Base-by-base conservation (phyloP, 2,329 filamentous ascomycete species). In the Biscogniauxia mediterranea region DNA sequence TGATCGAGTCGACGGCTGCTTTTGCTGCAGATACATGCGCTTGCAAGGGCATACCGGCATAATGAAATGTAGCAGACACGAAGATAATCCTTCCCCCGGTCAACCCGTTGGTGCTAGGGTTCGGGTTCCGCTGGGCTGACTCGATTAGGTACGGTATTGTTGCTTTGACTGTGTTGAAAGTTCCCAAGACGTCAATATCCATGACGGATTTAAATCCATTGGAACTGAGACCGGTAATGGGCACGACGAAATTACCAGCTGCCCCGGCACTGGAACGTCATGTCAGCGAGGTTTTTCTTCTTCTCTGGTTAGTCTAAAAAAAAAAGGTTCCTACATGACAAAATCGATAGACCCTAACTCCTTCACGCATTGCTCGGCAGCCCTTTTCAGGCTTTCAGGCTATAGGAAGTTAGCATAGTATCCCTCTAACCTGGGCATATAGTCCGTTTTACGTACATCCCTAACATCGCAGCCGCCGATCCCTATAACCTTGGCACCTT, bases 161-260 rank as follows among this genome's bases (percentile, higher is more conserved):
- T 3, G 94, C 93, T 79, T 98, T 98, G 72, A 97, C 83, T 2
- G 93, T 97, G 80, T 98, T 96, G 79, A 91, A 99, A 17, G 91
- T 96, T 32, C 95, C 95, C 42, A 98, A 77, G 2, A 97, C 89
- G 74, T 98, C 95, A 71, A 99, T 99, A 64, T 98, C 95, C 70
- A 98, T 94, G 66, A 99, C 95, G 0, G 91, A 83, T 76, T 93
- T 96, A 86, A 99, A 96, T 3, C 92, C 95, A 73, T 98, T 98
- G 61, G 90, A 79, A 50, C 87, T 92, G 55, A 98, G 85, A 64
- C 89, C 89, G 50, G 89, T 85, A 62, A 98, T 89, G 4, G 94
- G 90, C 0, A 92, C 90, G 21, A 99, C 83, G 76, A 98, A 99
- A 77, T 99, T 99, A 61, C 95, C 95, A 19, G 95, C 95, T 15